These are phyloP conservation scores for Erodium trifolium DNA, from an alignment of 441 rosid genomes.

Conservation along the genomic window DNA sequence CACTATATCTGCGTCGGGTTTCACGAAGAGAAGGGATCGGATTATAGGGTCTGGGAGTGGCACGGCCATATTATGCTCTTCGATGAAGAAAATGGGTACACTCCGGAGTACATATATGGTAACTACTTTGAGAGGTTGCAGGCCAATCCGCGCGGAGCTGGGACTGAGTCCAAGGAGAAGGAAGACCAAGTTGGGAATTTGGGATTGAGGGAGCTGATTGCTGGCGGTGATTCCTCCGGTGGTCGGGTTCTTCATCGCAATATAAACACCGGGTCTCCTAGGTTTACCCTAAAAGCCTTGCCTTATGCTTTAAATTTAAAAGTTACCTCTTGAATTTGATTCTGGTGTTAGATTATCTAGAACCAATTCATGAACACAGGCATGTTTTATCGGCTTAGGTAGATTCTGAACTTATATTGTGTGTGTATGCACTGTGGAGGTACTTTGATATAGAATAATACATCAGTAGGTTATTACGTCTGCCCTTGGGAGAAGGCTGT, in stretches of 20 bases:
- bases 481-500: background rate
- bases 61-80: too few species aligned
- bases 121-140: slow-evolving; percentile 90
- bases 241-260: slow-evolving; percentile 77
- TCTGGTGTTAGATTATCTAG: background rate
- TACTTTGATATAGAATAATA: background rate
- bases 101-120: slow-evolving; percentile 88
- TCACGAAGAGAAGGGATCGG: too few species aligned
- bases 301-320: background rate
- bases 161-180: slow-evolving; percentile 25
- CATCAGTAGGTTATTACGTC: background rate
- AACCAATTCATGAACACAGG: background rate
- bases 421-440: background rate
- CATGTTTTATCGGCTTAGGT: background rate
- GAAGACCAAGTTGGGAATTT: slow-evolving; percentile 38
- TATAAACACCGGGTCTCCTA: slow-evolving; percentile 43
- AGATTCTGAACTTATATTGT: background rate
- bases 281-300: slow-evolving; percentile 28
- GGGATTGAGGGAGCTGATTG: slow-evolving; percentile 77
- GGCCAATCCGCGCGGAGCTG: slow-evolving; percentile 23
- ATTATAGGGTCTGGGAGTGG: too few species aligned
- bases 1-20: too few species aligned
- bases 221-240: slow-evolving; percentile 34
- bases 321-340: background rate
- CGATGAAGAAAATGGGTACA: too few species aligned